These are phyloP conservation scores for Lojkania enalia DNA, from an alignment of 2,329 filamentous ascomycete genomes.

Conservation along the genomic window DNA sequence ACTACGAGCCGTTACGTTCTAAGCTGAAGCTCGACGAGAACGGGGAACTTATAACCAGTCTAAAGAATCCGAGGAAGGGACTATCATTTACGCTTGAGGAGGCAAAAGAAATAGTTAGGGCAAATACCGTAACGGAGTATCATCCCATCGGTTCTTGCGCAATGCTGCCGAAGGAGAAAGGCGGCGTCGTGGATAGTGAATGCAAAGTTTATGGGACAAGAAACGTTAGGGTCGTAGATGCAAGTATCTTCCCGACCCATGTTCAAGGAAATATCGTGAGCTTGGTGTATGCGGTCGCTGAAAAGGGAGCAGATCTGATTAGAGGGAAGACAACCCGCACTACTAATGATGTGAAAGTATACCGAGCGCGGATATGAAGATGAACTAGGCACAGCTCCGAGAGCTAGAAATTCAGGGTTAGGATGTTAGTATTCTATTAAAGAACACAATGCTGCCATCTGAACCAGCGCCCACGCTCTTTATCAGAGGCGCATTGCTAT, in stretches of 20 bases:
- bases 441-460: no score
- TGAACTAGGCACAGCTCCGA: no score
- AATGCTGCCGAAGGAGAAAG: conserved; percentile 39
- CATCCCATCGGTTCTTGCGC: conserved; percentile 36
- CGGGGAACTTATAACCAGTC: conserved; percentile 19
- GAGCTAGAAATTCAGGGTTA: no score
- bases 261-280: conserved; percentile 34
- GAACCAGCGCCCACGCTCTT: no score
- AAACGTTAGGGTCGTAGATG: conserved; percentile 35
- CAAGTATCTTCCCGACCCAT: conserved; percentile 31
- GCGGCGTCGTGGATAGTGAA: conserved; percentile 29
- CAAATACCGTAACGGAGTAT: conserved; percentile 31
- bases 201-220: conserved; percentile 36
- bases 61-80: conserved; percentile 3
- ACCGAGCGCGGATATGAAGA: no score
- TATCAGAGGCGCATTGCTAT: no score
- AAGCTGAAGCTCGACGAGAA: conserved; percentile 26
- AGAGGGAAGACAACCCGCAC: conserved; percentile 15
- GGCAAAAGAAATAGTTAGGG: conserved; percentile 21
- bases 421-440: no score
- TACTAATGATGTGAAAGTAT: conserved; percentile 3
- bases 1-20: conserved; percentile 36
- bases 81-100: conserved; percentile 26
- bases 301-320: conserved; percentile 36
- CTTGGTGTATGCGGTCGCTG: conserved; percentile 38